Base-by-base conservation (phyloP, 169 alveolate genomes). In the Eimeria acervulina region DNA sequence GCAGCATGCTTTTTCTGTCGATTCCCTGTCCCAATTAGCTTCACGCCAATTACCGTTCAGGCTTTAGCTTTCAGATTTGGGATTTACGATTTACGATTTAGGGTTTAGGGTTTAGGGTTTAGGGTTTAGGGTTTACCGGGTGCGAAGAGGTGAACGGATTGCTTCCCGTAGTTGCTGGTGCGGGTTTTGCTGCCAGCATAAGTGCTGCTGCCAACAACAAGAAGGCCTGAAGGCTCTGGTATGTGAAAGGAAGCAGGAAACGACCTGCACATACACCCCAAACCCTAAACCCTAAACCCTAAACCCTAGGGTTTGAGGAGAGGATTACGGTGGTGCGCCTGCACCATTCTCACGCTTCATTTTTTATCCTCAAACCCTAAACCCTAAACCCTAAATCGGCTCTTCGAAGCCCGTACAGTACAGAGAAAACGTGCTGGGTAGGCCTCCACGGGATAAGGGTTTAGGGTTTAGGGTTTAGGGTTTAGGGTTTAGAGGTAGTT, bases 81-180 rank as follows among this genome's bases (percentile, higher is more conserved):
- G n/a, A n/a, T n/a, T n/a, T n/a, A n/a, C n/a, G n/a, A n/a, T n/a
- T n/a, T n/a, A n/a, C n/a, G n/a, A n/a, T n/a, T n/a, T 52, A 52
- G 66, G 66, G 55, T 13, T 52, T 17, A 52, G 66, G 66, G 66
- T 13, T 52, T 52, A 17, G 66, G 66, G 66, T 52, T 17, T 10
- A 52, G 66, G 66, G 26, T 52, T 10, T 17, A 17, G 66, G 66
- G 66, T 52, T 52, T 66, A 68, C 81, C 81, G 10, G 85, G 47
- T 12, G 85, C 85, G 7, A 13, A 74, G 55, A 23, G 51, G 5
- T 74, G 85, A 44, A 23, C 85, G 55, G 85, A 10, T 74, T 74
- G 85, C 38, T 68, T 68, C 13, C 81, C 81, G 81, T 68, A 68
- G 81, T 68, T 68, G 31, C 81, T 68, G 81, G 40, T 68, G 15